These are phyloP conservation scores for Phycomyces blakesleeanus DNA, from an alignment of 192 early-diverging fungal species.

Conservation along the genomic window DNA sequence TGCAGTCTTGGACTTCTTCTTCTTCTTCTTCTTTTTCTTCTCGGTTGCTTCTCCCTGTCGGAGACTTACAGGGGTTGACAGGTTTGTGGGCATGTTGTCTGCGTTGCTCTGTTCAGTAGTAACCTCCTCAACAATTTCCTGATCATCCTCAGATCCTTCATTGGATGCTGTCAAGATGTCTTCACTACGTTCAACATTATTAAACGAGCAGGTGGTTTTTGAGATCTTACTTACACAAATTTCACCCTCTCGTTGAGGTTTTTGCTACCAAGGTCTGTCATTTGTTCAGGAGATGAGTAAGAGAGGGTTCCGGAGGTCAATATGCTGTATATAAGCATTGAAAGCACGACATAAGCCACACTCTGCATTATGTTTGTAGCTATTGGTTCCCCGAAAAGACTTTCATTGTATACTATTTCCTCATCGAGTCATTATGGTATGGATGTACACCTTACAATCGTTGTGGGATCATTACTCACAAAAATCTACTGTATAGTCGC, in stretches of 20 bases:
- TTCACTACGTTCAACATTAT: not conserved
- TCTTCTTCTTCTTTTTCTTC: constrained; percentile 46
- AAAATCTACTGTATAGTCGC: constrained; percentile 36
- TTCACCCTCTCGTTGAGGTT: not conserved
- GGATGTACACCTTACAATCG: no score
- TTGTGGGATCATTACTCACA: no score
- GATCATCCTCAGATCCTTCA: not conserved
- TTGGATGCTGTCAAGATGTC: not conserved
- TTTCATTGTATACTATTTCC: no score
- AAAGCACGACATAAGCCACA: not conserved
- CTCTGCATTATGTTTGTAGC: not conserved
- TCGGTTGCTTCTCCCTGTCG: constrained; percentile 11
- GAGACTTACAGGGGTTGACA: constrained; percentile 10
- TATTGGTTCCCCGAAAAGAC: no score
- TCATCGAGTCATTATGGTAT: no score
- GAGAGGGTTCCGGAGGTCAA: not conserved
- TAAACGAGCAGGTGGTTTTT: not conserved
- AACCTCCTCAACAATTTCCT: not conserved
- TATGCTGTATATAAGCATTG: not conserved
- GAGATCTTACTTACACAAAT: not conserved
- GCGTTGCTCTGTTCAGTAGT: not conserved
- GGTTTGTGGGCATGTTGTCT: constrained; percentile 7
- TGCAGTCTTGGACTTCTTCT: constrained; percentile 40
- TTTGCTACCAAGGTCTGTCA: not conserved
- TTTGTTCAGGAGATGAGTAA: not conserved